phyloP scores from a whole-genome alignment of 2,329 filamentous ascomycete genomes.

The Emydomyces testavorans region DNA sequence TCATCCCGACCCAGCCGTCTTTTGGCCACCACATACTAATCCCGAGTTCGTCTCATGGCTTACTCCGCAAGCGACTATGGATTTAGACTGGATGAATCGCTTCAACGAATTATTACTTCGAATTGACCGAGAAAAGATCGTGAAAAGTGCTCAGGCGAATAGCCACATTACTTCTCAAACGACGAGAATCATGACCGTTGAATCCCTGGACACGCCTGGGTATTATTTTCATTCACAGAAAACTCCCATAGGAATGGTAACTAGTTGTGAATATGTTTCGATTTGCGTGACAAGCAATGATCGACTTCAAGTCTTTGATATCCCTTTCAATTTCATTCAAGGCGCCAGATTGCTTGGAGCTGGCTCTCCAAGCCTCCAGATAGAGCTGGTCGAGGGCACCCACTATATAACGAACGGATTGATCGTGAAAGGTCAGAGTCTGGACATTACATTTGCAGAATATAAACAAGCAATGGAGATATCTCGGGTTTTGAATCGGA shows the following conservation, averaged over 20 bases:
- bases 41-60: background rate
- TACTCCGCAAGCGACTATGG: background rate
- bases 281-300: background rate
- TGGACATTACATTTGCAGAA: background rate
- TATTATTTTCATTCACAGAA: background rate
- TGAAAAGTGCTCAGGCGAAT: too few relatives aligned
- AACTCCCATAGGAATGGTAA: background rate
- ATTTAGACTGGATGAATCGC: background rate
- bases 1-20: background rate
- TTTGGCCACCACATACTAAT: conserved; percentile 4
- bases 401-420: background rate
- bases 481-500: background rate
- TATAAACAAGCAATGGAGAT: background rate
- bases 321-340: conserved; percentile 1
- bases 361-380: background rate
- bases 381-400: background rate
- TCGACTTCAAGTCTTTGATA: background rate
- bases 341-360: too few relatives aligned
- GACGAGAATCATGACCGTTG: background rate
- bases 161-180: background rate
- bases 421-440: background rate
- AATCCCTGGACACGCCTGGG: background rate
- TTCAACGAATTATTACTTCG: background rate
- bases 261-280: background rate
- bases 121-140: background rate